phyloP scores from a whole-genome alignment of 345 rosid species.

The Boechera divaricarpa region DNA sequence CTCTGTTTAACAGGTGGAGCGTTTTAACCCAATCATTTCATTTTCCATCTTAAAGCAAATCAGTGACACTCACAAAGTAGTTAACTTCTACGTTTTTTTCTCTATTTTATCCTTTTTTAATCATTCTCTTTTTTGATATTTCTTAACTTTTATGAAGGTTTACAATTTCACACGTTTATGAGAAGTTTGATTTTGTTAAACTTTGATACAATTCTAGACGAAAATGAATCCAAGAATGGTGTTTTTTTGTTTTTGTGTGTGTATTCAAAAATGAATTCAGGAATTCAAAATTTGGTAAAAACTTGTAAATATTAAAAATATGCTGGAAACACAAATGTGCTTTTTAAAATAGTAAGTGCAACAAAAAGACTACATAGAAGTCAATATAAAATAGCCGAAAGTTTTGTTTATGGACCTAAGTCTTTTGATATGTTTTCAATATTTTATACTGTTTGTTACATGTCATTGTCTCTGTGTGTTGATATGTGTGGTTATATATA shows the following conservation, averaged over 20 bases:
- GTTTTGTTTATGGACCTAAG: constrained; percentile 30
- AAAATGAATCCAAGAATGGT: not conserved
- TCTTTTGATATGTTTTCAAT: constrained; percentile 29
- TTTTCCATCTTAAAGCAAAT: constrained; percentile 24
- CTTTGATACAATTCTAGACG: not conserved
- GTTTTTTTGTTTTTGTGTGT: not conserved
- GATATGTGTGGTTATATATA: constrained; percentile 16
- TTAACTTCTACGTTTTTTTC: constrained; percentile 24
- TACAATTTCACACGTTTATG: not conserved
- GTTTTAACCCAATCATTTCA: constrained; percentile 46
- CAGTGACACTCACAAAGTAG: constrained; percentile 28
- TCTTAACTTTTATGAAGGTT: not conserved
- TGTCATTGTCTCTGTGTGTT: constrained; percentile 38
- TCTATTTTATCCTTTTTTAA: constrained; percentile 19
- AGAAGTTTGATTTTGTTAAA: not conserved
- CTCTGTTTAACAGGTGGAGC: constrained; percentile 44
- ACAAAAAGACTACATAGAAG: constrained; percentile 37
- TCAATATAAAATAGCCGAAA: constrained; percentile 47
- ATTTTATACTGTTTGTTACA: constrained; percentile 30
- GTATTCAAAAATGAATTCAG: not conserved
- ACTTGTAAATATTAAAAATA: constrained; percentile 4
- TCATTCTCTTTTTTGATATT: not conserved
- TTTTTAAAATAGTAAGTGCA: constrained; percentile 20
- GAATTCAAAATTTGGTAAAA: not conserved
- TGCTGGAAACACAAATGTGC: not conserved